These are phyloP conservation scores for Tricholomella constricta DNA, from an alignment of 768 basidiomycete genomes.

Conservation along the genomic window DNA sequence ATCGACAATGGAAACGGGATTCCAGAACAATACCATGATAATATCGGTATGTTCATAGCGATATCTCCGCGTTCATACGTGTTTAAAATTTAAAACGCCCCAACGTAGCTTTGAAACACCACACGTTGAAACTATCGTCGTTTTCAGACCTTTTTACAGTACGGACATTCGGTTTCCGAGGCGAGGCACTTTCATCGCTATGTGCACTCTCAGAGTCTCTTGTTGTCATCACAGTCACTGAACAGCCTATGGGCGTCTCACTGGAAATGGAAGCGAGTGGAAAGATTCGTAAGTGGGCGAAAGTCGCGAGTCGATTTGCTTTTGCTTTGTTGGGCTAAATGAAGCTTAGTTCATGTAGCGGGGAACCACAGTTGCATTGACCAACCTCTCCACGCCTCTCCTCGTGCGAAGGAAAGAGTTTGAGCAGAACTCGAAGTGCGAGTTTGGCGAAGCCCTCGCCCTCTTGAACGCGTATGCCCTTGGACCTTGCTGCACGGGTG, in stretches of 20 bases:
- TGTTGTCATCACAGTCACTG: conserved; percentile 72
- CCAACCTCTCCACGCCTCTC: conserved; percentile 74
- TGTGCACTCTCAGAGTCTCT: conserved; percentile 81
- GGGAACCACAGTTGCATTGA: conserved; percentile 81
- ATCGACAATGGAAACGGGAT: conserved; percentile 94
- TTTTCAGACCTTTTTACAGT: conserved; percentile 75
- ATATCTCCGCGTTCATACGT: not conserved
- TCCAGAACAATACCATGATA: conserved; percentile 70
- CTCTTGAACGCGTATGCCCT: conserved; percentile 89
- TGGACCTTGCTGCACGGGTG: conserved; percentile 71
- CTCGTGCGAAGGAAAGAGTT: conserved; percentile 94
- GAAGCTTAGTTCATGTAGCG: conserved; percentile 47
- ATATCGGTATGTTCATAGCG: conserved; percentile 58
- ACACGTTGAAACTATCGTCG: conserved; percentile 87
- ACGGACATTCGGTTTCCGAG: conserved; percentile 90
- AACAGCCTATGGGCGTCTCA: conserved; percentile 75
- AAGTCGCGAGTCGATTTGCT: conserved; percentile 76
- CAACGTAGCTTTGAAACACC: conserved; percentile 86
- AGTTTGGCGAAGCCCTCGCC: conserved; percentile 80
- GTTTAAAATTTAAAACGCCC: not conserved
- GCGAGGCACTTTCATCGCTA: conserved; percentile 92
- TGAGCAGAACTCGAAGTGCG: conserved; percentile 84
- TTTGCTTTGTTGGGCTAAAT: not conserved
- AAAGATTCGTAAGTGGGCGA: conserved; percentile 53
- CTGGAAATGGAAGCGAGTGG: conserved; percentile 77